These are phyloP conservation scores for Camillea tinctor DNA, from an alignment of 2,329 filamentous ascomycete species.

Conservation along the genomic window DNA sequence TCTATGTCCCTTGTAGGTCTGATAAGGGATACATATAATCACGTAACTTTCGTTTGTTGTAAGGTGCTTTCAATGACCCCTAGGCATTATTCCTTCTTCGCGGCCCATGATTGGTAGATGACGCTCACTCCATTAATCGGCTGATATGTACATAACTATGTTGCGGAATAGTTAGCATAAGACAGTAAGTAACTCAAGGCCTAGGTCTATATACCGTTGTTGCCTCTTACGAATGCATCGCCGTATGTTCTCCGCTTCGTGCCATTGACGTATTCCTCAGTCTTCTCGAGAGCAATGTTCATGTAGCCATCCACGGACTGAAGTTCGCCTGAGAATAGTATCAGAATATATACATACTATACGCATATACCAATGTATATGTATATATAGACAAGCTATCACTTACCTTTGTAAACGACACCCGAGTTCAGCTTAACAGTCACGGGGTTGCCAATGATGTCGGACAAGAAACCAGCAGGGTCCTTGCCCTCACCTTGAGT, in stretches of 20 bases:
- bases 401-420: conserved; percentile 89
- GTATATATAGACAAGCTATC: background rate
- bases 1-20: background rate
- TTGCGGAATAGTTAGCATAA: conserved; percentile 15
- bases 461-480: conserved; percentile 86
- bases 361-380: conserved; percentile 3
- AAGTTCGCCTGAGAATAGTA: conserved; percentile 67
- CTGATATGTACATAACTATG: conserved; percentile 69
- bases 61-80: background rate
- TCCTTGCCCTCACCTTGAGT: conserved; percentile 76
- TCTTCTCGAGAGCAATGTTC: conserved; percentile 98
- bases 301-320: conserved; percentile 99
- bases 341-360: conserved; percentile 8
- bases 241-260: conserved; percentile 80
- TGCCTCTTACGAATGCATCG: conserved; percentile 92
- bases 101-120: background rate
- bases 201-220: conserved; percentile 68
- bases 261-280: conserved; percentile 86
- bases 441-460: conserved; percentile 91
- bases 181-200: background rate
- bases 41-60: no score
- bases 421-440: conserved; percentile 99
- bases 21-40: no score
- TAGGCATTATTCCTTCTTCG: background rate
- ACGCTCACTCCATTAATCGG: conserved; percentile 47